phyloP scores from a whole-genome alignment of 192 early-diverging fungal species.

The Pilaira anomala region DNA sequence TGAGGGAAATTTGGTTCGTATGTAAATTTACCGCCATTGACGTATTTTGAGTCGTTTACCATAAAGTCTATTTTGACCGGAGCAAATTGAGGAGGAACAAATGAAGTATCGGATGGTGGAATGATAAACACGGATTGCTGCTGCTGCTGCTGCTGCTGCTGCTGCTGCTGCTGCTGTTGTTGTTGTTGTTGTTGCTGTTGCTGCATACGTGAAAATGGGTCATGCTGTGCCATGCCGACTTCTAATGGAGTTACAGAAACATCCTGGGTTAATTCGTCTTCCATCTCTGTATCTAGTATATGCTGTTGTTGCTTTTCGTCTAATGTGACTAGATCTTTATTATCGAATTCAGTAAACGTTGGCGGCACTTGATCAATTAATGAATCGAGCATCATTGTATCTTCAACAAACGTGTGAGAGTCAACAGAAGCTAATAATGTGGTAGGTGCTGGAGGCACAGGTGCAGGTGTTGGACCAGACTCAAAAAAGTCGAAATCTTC shows the following conservation, averaged over 20 bases:
- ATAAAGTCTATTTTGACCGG: slow-evolving; percentile 20
- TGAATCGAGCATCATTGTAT: not conserved
- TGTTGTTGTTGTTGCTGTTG: not conserved
- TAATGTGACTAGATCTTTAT: not conserved
- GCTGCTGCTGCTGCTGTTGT: too few relatives aligned
- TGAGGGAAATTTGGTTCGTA: slow-evolving; percentile 18
- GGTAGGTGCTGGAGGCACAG: too few relatives aligned
- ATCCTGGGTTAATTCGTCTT: not conserved
- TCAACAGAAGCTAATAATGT: not conserved
- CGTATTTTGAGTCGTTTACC: slow-evolving; percentile 39
- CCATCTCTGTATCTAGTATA: not conserved
- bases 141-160: not conserved
- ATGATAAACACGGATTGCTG: too few relatives aligned
- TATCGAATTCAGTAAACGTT: not conserved
- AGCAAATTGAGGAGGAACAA: slow-evolving; percentile 34
- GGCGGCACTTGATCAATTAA: not conserved
- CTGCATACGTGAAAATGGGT: not conserved
- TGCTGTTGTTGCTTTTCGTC: not conserved
- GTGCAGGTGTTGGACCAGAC: slow-evolving; percentile 7
- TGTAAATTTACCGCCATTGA: slow-evolving; percentile 37
- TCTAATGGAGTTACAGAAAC: slow-evolving; percentile 2
- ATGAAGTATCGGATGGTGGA: not conserved
- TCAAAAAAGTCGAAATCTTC: slow-evolving; percentile 41
- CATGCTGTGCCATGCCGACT: not conserved
- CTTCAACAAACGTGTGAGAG: not conserved